A percentile compares a stretch with the other conserved stretches of the same genome.
Evolutionary conservation across 2,329 filamentous ascomycete genomes (phyloP).

Genomic region (Incumbomyces delicatus): DNA sequence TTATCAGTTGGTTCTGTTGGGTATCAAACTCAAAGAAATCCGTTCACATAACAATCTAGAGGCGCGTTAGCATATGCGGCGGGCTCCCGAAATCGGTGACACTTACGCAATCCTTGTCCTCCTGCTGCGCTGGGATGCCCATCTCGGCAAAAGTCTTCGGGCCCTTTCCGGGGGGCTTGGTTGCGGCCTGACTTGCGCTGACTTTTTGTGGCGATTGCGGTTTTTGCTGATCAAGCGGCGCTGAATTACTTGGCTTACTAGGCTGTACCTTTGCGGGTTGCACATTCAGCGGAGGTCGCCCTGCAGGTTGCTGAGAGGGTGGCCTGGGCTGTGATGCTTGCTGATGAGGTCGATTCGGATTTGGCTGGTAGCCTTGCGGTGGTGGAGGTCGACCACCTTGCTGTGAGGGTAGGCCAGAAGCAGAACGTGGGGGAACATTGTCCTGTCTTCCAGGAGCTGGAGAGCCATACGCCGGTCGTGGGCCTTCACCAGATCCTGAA

Average conservation of each 20-base stretch:
- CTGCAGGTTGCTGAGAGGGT: slow-evolving; percentile 9
- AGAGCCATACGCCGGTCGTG: slow-evolving; percentile 5
- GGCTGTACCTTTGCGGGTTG: slow-evolving; percentile 14
- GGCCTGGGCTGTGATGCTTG: slow-evolving; percentile 8
- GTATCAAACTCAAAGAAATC: neutral
- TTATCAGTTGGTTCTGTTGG: too few relatives aligned
- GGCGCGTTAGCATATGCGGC: neutral
- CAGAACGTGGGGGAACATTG: neutral
- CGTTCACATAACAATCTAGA: slow-evolving; percentile 3
- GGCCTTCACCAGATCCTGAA: slow-evolving; percentile 17
- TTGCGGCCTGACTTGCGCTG: slow-evolving; percentile 19
- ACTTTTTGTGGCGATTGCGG: slow-evolving; percentile 32
- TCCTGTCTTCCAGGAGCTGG: neutral
- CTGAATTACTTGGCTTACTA: slow-evolving; percentile 12
- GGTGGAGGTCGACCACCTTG: slow-evolving; percentile 11
- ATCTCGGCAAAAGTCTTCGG: slow-evolving; percentile 97
- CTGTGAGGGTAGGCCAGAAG: slow-evolving; percentile 7
- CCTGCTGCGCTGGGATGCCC: slow-evolving; percentile 78
- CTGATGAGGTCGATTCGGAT: slow-evolving; percentile 17
- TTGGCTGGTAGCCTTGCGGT: slow-evolving; percentile 14
- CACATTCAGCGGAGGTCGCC: slow-evolving; percentile 7
- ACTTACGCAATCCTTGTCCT: slow-evolving; percentile 83
- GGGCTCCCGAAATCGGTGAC: neutral
- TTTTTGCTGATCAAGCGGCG: slow-evolving; percentile 19
- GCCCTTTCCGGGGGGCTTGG: slow-evolving; percentile 49